Evolutionary conservation across 179 eudicot species (phyloP), one percentile per base, ranked within the genome.

Genomic region (Corrigiola litoralis): DNA sequence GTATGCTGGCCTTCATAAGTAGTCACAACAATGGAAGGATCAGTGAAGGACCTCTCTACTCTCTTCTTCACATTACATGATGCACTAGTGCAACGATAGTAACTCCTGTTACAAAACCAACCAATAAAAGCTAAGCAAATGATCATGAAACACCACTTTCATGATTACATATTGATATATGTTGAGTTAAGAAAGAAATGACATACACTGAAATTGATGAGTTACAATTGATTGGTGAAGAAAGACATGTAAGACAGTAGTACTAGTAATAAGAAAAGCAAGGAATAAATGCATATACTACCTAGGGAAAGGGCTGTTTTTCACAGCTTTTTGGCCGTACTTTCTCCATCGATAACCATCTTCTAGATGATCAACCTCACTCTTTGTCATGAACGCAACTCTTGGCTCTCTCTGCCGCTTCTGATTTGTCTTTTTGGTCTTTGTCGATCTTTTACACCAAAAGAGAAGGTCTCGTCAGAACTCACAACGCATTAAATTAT

Each of bases 301-400:
- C 80, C 80, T 75, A 17, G 80, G 77, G 63, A 75, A 79, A 66
- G 80, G 80, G 72, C 80, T 79, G 67, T 75, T 72, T 33, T 79
- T 75, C 5, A 79, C 80, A 69, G 83, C 77, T 60, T 79, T 75
- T 72, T 75, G 80, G 57, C 80, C 80, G 38, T 75, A 79, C 67
- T 79, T 76, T 64, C 82, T 72, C 80, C 80, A 79, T 42, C 83
- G 51, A 42, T 69, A 79, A 3, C 80, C 83, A 72, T 79, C 83
- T 73, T 79, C 83, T 54, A 79, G 75, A 69, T 75, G 83, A 79
- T 79, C 80, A 69, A 79, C 80, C 14, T 79, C 80, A 52, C 80
- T 79, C 78, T 73, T 75, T 69, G 83, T 79, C 83, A 79, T 76
- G 75, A 79, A 79, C 0, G 83, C 80, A 65, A 72, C 64, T 73